Evolutionary conservation across 2,329 filamentous ascomycete genomes (phyloP).

Genomic region (Zymoseptoria tritici): DNA sequence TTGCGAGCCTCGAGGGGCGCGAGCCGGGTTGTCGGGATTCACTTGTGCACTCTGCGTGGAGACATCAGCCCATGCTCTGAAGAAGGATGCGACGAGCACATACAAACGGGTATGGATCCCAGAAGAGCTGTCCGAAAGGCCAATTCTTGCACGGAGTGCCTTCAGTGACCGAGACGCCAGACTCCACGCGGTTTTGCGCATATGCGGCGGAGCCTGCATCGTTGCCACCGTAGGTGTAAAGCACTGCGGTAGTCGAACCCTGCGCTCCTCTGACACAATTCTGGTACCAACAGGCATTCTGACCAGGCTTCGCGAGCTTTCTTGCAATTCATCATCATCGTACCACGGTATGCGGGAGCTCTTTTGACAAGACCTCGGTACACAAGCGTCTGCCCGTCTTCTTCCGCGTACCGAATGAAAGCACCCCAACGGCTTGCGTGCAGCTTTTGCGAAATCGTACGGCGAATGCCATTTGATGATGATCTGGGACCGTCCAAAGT

Average conservation of each 20-base stretch:
- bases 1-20: not conserved
- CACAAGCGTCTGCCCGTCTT: constrained; percentile 3
- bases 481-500: not conserved
- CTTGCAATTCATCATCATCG: constrained; percentile 9
- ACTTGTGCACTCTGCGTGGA: not conserved
- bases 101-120: constrained; percentile 4
- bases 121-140: constrained; percentile 8
- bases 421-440: not conserved
- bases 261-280: constrained; percentile 5
- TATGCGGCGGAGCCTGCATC: not conserved
- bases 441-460: not conserved
- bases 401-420: not conserved
- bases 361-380: constrained; percentile 1
- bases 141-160: constrained; percentile 6
- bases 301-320: constrained; percentile 7
- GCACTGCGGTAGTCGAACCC: constrained; percentile 2
- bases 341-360: constrained; percentile 5
- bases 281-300: constrained; percentile 10
- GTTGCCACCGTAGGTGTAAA: constrained; percentile 5
- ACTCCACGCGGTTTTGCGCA: constrained; percentile 3
- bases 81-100: not conserved
- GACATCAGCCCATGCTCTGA: not conserved
- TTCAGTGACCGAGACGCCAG: constrained; percentile 1
- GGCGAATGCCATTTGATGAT: not conserved
- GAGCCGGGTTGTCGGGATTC: not conserved